Evolutionary conservation across 805 yeast species (phyloP).

Genomic region (Yamadazyma philogaea): DNA sequence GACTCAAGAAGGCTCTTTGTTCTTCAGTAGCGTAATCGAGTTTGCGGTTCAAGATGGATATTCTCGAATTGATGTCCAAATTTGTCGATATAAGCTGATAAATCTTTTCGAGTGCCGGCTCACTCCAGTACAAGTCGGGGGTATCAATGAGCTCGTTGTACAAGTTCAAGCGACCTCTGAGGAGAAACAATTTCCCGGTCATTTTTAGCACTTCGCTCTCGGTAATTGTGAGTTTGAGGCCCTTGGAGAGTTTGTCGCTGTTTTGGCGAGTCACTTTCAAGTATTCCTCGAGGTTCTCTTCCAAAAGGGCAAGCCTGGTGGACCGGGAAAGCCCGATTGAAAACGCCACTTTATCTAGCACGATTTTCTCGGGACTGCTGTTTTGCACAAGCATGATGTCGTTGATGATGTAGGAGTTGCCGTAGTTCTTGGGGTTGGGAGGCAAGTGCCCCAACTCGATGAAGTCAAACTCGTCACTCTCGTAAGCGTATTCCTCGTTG

Average conservation of each 20-base stretch:
- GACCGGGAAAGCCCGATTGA: conserved; percentile 85
- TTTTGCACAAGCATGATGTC: conserved; percentile 72
- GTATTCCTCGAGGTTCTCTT: conserved; percentile 66
- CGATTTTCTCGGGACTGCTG: conserved; percentile 36
- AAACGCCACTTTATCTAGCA: conserved; percentile 82
- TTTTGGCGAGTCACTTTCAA: conserved; percentile 60
- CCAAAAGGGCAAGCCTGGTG: conserved; percentile 79
- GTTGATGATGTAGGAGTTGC: conserved; percentile 49
- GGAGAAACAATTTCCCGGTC: conserved; percentile 70
- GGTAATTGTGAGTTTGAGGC: conserved; percentile 41
- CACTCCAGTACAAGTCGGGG: conserved; percentile 92
- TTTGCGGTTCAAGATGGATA: conserved; percentile 75
- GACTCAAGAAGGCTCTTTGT: conserved; percentile 70
- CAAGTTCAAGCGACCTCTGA: conserved; percentile 79
- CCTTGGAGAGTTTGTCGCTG: conserved; percentile 65
- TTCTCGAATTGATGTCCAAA: conserved; percentile 74
- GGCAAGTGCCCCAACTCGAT: conserved; percentile 42
- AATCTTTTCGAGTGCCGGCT: conserved; percentile 75
- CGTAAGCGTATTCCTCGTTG: conserved; percentile 43
- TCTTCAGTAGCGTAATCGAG: conserved; percentile 90
- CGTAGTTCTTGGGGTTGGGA: conserved; percentile 20
- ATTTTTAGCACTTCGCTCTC: conserved; percentile 62
- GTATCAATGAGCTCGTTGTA: conserved; percentile 88
- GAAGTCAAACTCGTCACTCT: conserved; percentile 86
- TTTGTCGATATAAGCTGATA: conserved; percentile 68